Conservation (phyloP, 1,284 basidiomycete species). For the Apiotrichum laibachii region DNA sequence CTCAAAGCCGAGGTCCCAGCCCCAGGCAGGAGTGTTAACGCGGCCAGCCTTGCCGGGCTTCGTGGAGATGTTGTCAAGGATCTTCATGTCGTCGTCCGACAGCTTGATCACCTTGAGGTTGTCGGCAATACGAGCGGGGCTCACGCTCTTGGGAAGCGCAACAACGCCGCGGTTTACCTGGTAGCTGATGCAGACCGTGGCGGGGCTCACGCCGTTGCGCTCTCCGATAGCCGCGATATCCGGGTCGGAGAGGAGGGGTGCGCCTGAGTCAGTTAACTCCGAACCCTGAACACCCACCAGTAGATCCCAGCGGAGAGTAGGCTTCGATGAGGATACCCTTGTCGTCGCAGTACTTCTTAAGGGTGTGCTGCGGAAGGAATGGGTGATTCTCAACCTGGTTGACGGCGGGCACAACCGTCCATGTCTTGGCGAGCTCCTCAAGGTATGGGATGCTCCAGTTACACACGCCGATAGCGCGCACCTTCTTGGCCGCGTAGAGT, state of each 20-base stretch:
- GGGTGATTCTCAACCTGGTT: slow-evolving; percentile 72
- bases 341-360: slow-evolving; percentile 64
- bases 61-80: slow-evolving; percentile 55
- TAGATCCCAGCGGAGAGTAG: slow-evolving; percentile 79
- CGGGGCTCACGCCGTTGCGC: slow-evolving; percentile 60
- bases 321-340: slow-evolving; percentile 73
- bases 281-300: slow-evolving; percentile 32
- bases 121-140: slow-evolving; percentile 2
- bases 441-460: slow-evolving; percentile 43
- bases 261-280: slow-evolving; percentile 24
- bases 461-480: slow-evolving; percentile 69
- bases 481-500: slow-evolving; percentile 63
- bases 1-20: slow-evolving; percentile 37
- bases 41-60: slow-evolving; percentile 47
- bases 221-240: slow-evolving; percentile 62
- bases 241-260: slow-evolving; percentile 67
- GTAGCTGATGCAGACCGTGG: slow-evolving; percentile 54
- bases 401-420: slow-evolving; percentile 63
- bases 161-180: slow-evolving; percentile 57
- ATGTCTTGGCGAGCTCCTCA: slow-evolving; percentile 56
- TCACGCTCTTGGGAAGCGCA: slow-evolving; percentile 7
- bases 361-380: slow-evolving; percentile 66
- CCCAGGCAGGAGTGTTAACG: slow-evolving; percentile 38
- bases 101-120: slow-evolving; percentile 4
- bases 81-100: neutral